Percentiles rank a stretch among this genome's conserved stretches.
Evolutionary conservation across 2,329 filamentous ascomycete genomes (phyloP).

Genomic region (Pseudogymnoascus sp.): DNA sequence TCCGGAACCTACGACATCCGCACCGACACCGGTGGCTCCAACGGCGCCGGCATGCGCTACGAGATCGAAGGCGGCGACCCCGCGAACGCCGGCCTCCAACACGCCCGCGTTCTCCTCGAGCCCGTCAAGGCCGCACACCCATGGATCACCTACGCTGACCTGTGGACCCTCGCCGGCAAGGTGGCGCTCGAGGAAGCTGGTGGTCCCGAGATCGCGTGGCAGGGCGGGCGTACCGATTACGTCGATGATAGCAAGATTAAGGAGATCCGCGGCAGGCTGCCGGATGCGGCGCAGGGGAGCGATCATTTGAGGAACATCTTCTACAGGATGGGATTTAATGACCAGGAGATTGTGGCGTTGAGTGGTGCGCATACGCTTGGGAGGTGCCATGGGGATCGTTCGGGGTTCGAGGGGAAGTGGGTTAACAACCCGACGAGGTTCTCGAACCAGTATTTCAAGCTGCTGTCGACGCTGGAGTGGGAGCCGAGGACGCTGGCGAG

Average conservation of each 20-base stretch:
- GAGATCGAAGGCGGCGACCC: conserved; percentile 58
- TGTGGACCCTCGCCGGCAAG: conserved; percentile 56
- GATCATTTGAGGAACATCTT: conserved; percentile 51
- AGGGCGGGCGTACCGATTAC: conserved; percentile 52
- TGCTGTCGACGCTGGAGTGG: conserved; percentile 46
- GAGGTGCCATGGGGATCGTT: conserved; percentile 47
- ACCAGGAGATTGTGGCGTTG: conserved; percentile 53
- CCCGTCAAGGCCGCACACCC: conserved; percentile 51
- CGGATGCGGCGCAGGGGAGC: conserved; percentile 45
- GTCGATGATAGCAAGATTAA: conserved; percentile 54
- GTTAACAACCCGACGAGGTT: conserved; percentile 52
- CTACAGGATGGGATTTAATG: conserved; percentile 53
- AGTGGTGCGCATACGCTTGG: conserved; percentile 50
- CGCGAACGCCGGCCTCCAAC: conserved; percentile 56
- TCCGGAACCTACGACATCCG: conserved; percentile 53
- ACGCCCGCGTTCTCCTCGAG: conserved; percentile 57
- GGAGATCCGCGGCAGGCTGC: conserved; percentile 41
- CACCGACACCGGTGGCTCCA: conserved; percentile 55
- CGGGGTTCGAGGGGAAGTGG: conserved; percentile 53
- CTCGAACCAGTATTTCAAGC: conserved; percentile 49
- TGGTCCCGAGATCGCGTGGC: conserved; percentile 50
- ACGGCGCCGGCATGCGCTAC: conserved; percentile 60
- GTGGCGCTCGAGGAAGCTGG: conserved; percentile 54
- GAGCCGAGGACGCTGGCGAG: conserved; percentile 45
- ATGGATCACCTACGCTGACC: conserved; percentile 59